Percentiles rank a stretch among this genome's conserved stretches.
phyloP scores from a whole-genome alignment of 2,329 filamentous ascomycete genomes.

The Colletotrichum sidae region DNA sequence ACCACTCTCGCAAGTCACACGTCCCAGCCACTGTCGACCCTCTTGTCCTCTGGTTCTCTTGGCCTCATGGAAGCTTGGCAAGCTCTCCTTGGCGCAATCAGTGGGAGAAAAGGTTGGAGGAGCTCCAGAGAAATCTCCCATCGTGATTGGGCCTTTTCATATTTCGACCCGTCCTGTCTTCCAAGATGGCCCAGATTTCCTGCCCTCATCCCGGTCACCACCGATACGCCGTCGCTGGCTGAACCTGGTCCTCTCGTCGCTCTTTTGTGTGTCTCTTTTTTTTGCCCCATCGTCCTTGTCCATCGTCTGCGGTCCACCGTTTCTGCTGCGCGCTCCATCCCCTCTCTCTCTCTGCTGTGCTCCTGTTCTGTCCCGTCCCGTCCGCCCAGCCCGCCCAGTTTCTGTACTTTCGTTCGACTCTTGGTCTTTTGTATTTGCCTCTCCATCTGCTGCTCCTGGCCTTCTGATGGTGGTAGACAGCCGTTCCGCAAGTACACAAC shows the following conservation, averaged over 20 bases:
- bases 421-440: not conserved
- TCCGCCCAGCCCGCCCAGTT: slow-evolving; percentile 2
- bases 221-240: slow-evolving; percentile 8
- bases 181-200: slow-evolving; percentile 14
- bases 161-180: slow-evolving; percentile 5
- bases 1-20: too few relatives aligned
- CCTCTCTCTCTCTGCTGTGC: not conserved
- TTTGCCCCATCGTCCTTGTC: not conserved
- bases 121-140: not conserved
- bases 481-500: not conserved
- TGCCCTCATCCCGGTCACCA: slow-evolving; percentile 9
- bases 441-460: not conserved
- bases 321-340: not conserved
- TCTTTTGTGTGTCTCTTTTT: slow-evolving; percentile 5
- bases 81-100: slow-evolving; percentile 16
- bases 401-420: not conserved
- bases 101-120: slow-evolving; percentile 19
- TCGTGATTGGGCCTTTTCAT: slow-evolving; percentile 8
- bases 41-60: slow-evolving; percentile 4
- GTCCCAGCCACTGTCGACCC: not conserved
- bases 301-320: not conserved
- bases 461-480: not conserved
- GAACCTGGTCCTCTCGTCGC: slow-evolving; percentile 2
- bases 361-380: slow-evolving; percentile 14
- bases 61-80: slow-evolving; percentile 20